Percentiles rank a stretch among this genome's conserved stretches.
Conservation (phyloP, 352 stramenopile species). For the Phytophthora multivora region DNA sequence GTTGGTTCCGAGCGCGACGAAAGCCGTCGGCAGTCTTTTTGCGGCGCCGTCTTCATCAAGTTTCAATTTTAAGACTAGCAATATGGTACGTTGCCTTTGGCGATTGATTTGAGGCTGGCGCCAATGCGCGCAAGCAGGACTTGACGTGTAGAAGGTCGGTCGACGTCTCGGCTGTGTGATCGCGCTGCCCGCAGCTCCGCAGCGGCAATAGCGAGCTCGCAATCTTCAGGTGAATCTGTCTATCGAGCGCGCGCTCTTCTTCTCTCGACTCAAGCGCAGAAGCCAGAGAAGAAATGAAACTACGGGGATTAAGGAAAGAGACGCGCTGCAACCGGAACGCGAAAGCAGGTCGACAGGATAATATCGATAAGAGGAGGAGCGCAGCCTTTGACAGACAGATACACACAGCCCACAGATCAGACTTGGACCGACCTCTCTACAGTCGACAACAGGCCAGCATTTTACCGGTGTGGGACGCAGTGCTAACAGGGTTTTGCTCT, state of each 20-base stretch:
- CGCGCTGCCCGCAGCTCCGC: background rate
- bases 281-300: background rate
- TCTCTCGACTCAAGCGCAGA: background rate
- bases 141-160: slow-evolving; percentile 3
- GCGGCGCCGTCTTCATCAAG: slow-evolving; percentile 80
- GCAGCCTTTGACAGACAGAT: slow-evolving; percentile 6
- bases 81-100: slow-evolving; percentile 71
- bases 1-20: slow-evolving; percentile 39
- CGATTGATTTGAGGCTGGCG: slow-evolving; percentile 5
- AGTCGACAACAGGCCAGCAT: background rate
- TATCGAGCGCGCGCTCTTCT: slow-evolving; percentile 9
- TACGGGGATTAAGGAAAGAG: background rate
- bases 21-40: slow-evolving; percentile 66
- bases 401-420: background rate
- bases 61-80: slow-evolving; percentile 88
- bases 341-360: slow-evolving; percentile 24
- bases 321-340: background rate
- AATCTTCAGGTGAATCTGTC: slow-evolving; percentile 11
- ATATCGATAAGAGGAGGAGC: slow-evolving; percentile 1
- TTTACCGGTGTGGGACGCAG: background rate
- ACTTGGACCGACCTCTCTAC: slow-evolving; percentile 2
- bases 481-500: slow-evolving; percentile 27
- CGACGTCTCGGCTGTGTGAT: background rate
- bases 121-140: background rate
- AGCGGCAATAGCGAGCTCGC: slow-evolving; percentile 5